Percentiles rank a stretch among this genome's conserved stretches.
Conservation (phyloP, 768 basidiomycete species). For the Mycena metata region DNA sequence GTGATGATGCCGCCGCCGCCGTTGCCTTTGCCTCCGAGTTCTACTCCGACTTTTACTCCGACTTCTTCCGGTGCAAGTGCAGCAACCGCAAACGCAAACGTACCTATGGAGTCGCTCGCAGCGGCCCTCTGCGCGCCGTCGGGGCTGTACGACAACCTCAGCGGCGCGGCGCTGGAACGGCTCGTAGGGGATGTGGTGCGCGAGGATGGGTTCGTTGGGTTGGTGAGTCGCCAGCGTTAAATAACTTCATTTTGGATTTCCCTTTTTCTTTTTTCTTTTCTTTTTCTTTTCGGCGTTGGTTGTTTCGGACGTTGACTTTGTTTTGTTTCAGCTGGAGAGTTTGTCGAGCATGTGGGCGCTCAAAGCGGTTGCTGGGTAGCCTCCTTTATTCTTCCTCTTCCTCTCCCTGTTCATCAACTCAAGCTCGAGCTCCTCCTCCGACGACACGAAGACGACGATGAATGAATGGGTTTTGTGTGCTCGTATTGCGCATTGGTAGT, state of each 20-base stretch:
- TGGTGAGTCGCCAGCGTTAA: no score
- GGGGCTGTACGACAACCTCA: conserved; percentile 66
- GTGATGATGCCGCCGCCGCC: conserved; percentile 49
- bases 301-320: not conserved
- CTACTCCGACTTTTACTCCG: conserved; percentile 9
- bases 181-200: conserved; percentile 73
- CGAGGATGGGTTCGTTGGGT: conserved; percentile 81
- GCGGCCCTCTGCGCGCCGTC: conserved; percentile 59
- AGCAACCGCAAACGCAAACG: no score
- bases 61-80: not conserved
- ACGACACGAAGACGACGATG: no score
- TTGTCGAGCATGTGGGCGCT: conserved; percentile 68
- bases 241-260: no score
- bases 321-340: conserved; percentile 59
- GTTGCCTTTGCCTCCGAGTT: not conserved
- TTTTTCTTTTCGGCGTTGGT: not conserved
- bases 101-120: conserved; percentile 43
- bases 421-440: no score
- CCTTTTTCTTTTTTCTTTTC: not conserved
- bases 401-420: no score
- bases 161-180: conserved; percentile 62
- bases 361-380: no score
- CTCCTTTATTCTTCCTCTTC: no score
- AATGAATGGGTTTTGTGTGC: no score
- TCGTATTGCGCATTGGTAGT: no score